Conservation (phyloP, 108 stramenopile species). For the Asterionellopsis glacialis region DNA sequence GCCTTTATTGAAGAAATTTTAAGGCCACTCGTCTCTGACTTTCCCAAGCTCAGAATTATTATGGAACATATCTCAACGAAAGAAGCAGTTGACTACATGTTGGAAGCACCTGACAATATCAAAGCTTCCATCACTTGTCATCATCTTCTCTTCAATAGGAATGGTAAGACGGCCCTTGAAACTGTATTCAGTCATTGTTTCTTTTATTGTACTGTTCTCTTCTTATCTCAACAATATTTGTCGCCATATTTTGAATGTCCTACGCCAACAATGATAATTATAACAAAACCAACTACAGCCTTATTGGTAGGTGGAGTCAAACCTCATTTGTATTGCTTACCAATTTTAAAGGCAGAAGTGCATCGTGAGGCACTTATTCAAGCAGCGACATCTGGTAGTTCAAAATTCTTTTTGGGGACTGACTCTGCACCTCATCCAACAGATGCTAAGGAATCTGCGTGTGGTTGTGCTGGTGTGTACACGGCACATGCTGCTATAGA, state of each 20-base stretch:
- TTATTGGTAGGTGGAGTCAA: slow-evolving; percentile 89
- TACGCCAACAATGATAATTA: background rate
- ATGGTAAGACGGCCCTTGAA: slow-evolving; percentile 50
- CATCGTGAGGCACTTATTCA: slow-evolving; percentile 89
- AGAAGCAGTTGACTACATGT: slow-evolving; percentile 92
- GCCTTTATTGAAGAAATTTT: slow-evolving; percentile 92
- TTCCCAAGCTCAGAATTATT: slow-evolving; percentile 91
- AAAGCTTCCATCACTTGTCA: slow-evolving; percentile 96
- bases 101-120: slow-evolving; percentile 73
- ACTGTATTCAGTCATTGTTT: background rate
- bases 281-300: slow-evolving; percentile 18
- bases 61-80: slow-evolving; percentile 95
- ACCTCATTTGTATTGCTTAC: slow-evolving; percentile 98
- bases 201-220: background rate
- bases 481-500: slow-evolving; percentile 93
- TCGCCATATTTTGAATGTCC: slow-evolving; percentile 1
- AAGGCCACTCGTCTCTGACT: slow-evolving; percentile 76
- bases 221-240: slow-evolving; percentile 5
- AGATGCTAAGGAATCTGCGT: slow-evolving; percentile 71
- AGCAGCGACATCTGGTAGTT: slow-evolving; percentile 86
- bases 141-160: slow-evolving; percentile 98
- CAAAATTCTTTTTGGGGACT: slow-evolving; percentile 97
- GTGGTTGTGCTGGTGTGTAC: slow-evolving; percentile 97
- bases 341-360: slow-evolving; percentile 95
- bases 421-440: slow-evolving; percentile 95